A percentile compares a stretch with the other conserved stretches of the same genome.
Evolutionary conservation across 2,329 filamentous ascomycete genomes (phyloP).

Genomic region (Beauveria sp.): DNA sequence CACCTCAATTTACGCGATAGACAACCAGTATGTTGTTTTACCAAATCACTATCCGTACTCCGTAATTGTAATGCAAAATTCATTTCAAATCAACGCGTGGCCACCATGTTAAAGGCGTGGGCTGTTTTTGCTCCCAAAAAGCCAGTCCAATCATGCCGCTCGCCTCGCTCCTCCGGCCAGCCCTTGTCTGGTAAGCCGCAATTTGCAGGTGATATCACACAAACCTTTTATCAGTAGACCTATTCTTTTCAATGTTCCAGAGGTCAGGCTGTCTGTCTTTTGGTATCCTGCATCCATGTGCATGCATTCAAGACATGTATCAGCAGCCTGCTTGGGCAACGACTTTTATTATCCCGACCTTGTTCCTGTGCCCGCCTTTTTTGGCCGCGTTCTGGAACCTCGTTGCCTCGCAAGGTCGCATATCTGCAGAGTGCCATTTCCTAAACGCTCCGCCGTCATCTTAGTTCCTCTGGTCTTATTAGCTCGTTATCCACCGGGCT

Average conservation of each 20-base stretch:
- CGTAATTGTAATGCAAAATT: no score
- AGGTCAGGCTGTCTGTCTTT: background rate
- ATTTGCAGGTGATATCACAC: background rate
- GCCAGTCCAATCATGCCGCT: no score
- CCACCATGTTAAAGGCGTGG: no score
- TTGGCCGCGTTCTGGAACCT: constrained; percentile 1
- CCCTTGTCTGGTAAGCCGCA: no score
- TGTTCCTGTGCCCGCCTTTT: background rate
- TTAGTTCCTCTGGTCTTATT: background rate
- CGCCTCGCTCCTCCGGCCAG: no score
- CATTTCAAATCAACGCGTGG: no score
- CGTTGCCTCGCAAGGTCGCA: background rate
- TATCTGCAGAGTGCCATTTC: background rate
- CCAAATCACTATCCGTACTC: no score
- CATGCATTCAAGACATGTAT: background rate
- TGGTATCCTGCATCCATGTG: background rate
- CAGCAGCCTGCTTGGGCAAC: background rate
- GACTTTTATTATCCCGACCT: background rate
- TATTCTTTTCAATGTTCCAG: background rate
- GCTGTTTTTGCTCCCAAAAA: no score
- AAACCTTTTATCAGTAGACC: background rate
- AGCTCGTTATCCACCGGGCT: background rate
- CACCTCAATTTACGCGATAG: no score
- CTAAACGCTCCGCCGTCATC: background rate
- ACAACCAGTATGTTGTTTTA: no score